Percentiles rank a stretch among this genome's conserved stretches.
These are phyloP conservation scores for Paramarasmius palmivorus DNA, from an alignment of 1,284 basidiomycete genomes.

Conservation along the genomic window DNA sequence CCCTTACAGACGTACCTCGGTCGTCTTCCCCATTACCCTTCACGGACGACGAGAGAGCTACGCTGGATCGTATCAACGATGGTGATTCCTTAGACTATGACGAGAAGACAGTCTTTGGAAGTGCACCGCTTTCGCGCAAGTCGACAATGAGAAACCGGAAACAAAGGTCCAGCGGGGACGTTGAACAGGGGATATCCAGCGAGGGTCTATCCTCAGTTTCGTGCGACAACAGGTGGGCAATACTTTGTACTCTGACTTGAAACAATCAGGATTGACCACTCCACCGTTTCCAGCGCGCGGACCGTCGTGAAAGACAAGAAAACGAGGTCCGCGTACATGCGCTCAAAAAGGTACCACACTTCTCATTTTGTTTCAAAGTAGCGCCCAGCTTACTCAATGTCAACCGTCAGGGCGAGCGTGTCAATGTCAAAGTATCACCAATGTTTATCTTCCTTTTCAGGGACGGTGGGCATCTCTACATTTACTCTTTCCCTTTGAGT, in stretches of 20 bases:
- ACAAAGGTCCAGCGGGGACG: background rate
- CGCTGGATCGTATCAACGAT: conserved; percentile 8
- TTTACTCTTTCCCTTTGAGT: background rate
- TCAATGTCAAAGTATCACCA: conserved; percentile 56
- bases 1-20: conserved; percentile 39
- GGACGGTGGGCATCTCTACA: conserved; percentile 39
- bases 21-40: conserved; percentile 40
- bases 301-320: conserved; percentile 26
- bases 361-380: too few species aligned
- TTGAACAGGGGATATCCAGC: conserved; percentile 1
- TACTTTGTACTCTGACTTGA: background rate
- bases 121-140: conserved; percentile 1
- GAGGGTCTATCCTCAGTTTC: conserved; percentile 6
- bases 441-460: conserved; percentile 65
- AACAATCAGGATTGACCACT: too few species aligned
- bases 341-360: conserved; percentile 49
- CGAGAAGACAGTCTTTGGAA: conserved; percentile 18
- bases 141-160: conserved; percentile 7
- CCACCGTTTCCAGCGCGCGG: background rate
- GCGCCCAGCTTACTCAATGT: too few species aligned
- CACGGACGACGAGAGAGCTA: conserved; percentile 21
- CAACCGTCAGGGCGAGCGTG: conserved; percentile 45
- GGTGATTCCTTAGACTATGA: conserved; percentile 18
- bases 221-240: background rate
- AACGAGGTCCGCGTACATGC: conserved; percentile 42